Evolutionary conservation across 306 rosid species (phyloP), one percentile per base, ranked within the genome.

Genomic region (Cercis canadensis): DNA sequence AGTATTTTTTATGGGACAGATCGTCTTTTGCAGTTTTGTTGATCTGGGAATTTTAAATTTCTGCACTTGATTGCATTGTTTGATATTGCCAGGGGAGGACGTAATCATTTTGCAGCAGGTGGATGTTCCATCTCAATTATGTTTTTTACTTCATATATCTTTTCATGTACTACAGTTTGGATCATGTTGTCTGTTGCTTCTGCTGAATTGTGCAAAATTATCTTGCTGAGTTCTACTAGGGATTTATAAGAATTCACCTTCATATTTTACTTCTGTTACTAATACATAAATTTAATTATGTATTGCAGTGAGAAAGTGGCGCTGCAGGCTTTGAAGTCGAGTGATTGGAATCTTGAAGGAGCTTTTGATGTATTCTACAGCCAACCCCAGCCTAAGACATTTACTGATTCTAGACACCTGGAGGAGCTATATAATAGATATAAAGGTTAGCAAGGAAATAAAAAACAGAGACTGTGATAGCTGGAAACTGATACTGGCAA

Each of bases 271-370:
- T 39, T 61, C 43, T 67, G 62, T 8, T 57, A 45, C 5, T n/a
- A 18, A 33, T 77, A 18, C 11, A 40, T 39, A 40, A 57, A 56
- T 69, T 36, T 67, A 44, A 43, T 55, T 32, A 46, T 53, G 24
- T 11, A 44, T 78, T 79, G 75, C 97, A 95, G 99, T 75, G 99
- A 95, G 82, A 95, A 87, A 80, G 77, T 76, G 63, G 97, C 97
- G 32, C 74, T 78, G 68, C 99, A 95, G 83, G 82, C 87, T 72
- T 70, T 95, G 79, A 95, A 95, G 84, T 83, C 92, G 44, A 87
- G 96, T 63, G 99, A 95, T 80, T 95, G 99, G 99, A 83, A 95
- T 80, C 92, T 95, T 80, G 99, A 95, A 87, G 96, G 96, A 80
- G 97, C 99, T 43, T 89, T 95, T 85, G 99, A 95, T 82, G 82